Evolutionary conservation across 148 eudicot species (phyloP), one percentile per base, ranked within the genome.

Genomic region (Cornus florida): DNA sequence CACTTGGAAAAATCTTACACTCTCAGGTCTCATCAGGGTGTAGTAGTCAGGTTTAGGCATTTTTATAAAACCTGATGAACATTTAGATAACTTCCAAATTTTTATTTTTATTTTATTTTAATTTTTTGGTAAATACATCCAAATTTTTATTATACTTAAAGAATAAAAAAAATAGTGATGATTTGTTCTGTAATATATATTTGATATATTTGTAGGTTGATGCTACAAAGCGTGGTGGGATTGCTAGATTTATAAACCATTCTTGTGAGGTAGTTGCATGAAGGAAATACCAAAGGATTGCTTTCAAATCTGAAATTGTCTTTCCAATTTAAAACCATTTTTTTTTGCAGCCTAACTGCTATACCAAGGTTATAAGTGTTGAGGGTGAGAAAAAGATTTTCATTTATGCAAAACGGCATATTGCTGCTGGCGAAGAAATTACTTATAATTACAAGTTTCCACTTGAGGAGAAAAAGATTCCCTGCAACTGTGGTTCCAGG

Each of bases 171-270:
- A 33, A 28, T 8, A 41, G 24, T 43, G 22, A 31, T 48, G 19
- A 17, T 2, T 46, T 76, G 43, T 11, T 43, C 6, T 6, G 17
- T 67, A 28, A 57, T 23, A 22, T 72, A 13, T 68, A 41, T 75
- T 64, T 41, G 69, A 76, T 69, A 16, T 73, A 24, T 48, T 2
- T 87, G 82, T 84, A 96, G 99, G 99, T 96, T 84, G 98, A 96
- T 88, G 99, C 99, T 66, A 96, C 99, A 22, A 96, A 92, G 83
- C 94, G 99, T 77, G 99, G 99, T 78, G 99, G 99, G n/a, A 87
- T 96, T 85, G 99, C 99, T 72, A 92, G 99, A 86, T 96, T 96
- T 79, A 85, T 96, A 81, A 96, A 96, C 88, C 99, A 96, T 87
- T 96, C 99, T 31, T 96, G 99, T 76, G 98, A 96, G 99, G 99